These are phyloP conservation scores for Solanum hybrid DNA, from an alignment of 305 asterid genomes.

Conservation along the genomic window DNA sequence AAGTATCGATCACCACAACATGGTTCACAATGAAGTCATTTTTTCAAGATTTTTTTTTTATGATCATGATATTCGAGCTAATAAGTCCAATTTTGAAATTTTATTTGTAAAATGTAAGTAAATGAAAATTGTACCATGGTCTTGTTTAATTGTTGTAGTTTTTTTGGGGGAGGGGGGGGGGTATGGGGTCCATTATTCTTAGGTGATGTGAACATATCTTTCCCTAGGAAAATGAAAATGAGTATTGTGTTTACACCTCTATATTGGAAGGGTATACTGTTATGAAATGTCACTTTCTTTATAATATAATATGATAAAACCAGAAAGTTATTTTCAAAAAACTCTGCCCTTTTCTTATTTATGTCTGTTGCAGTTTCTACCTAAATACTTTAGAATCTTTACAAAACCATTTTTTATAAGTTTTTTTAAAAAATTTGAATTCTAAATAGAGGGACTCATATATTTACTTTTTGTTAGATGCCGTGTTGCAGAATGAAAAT, in stretches of 20 bases:
- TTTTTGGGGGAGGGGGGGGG: not conserved
- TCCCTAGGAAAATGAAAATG: not conserved
- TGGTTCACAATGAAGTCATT: not conserved
- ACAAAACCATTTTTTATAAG: not conserved
- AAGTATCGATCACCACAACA: not conserved
- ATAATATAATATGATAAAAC: not conserved
- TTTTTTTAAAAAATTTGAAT: conserved; percentile 1
- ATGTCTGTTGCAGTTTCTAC: not conserved
- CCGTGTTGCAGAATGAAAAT: conserved; percentile 4
- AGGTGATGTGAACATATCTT: not conserved
- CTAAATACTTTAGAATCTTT: not conserved
- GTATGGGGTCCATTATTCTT: not conserved
- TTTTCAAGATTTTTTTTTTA: too few relatives aligned
- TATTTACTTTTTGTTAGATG: not conserved
- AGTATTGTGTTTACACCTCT: not conserved
- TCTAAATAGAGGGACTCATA: not conserved
- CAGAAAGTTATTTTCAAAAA: not conserved
- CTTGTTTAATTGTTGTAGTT: not conserved
- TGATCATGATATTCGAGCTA: not conserved
- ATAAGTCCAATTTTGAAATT: not conserved
- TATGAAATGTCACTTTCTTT: conserved; percentile 6
- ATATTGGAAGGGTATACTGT: not conserved
- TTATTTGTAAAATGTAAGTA: not conserved
- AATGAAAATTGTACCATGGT: not conserved
- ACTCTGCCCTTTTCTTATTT: not conserved